Percentiles rank a stretch among this genome's conserved stretches.
phyloP scores from a whole-genome alignment of 441 rosid genomes.

The Pelargonium australe region DNA sequence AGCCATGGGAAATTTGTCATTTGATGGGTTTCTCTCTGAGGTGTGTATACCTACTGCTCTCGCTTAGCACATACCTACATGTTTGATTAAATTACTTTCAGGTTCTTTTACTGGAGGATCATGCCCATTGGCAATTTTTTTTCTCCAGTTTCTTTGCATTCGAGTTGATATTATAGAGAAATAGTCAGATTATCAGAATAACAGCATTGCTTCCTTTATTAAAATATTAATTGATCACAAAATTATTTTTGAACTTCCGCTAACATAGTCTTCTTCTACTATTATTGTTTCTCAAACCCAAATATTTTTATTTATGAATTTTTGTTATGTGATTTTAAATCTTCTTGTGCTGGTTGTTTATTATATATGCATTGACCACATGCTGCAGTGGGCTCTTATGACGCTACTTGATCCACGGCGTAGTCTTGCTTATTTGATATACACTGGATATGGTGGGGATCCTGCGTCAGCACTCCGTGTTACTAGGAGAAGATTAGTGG shows the following conservation, averaged over 20 bases:
- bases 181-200: not conserved
- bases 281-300: conserved; percentile 11
- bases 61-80: not conserved
- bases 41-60: conserved; percentile 32
- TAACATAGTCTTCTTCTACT: not conserved
- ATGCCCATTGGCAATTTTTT: not conserved
- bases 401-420: conserved; percentile 46
- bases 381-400: conserved; percentile 73
- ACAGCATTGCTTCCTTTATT: not conserved
- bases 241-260: not conserved
- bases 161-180: not conserved
- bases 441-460: conserved; percentile 55
- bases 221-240: not conserved
- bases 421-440: conserved; percentile 56
- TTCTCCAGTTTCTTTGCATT: not conserved
- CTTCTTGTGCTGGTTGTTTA: conserved; percentile 16
- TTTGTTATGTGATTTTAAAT: conserved; percentile 13
- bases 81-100: not conserved
- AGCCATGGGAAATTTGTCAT: conserved; percentile 40
- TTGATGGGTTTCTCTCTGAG: conserved; percentile 53
- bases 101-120: not conserved
- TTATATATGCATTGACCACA: conserved; percentile 21
- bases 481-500: conserved; percentile 49
- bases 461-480: conserved; percentile 48
- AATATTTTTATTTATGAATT: conserved; percentile 10